phyloP scores from a whole-genome alignment of 2,329 filamentous ascomycete species.

The Mollisia scopiformis region DNA sequence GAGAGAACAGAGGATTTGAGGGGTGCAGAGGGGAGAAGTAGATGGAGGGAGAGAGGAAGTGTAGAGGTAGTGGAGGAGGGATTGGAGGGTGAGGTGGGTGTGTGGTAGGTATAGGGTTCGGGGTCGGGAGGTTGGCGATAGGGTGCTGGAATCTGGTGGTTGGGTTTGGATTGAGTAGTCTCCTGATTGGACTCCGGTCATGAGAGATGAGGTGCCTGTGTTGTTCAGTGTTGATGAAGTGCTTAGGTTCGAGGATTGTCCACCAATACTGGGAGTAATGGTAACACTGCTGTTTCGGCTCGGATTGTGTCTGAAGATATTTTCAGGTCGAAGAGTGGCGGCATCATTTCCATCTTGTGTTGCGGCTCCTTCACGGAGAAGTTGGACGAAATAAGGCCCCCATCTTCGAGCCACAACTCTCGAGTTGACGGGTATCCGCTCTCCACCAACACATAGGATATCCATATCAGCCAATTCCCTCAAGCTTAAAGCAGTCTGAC shows the following conservation, averaged over 20 bases:
- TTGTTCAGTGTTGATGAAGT: constrained; percentile 49
- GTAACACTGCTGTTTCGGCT: constrained; percentile 82
- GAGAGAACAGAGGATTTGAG: constrained; percentile 93
- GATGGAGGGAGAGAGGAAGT: constrained; percentile 83
- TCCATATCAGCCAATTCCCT: constrained; percentile 97
- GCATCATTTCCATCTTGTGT: constrained; percentile 75
- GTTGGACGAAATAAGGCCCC: constrained; percentile 94
- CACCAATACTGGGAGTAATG: constrained; percentile 72
- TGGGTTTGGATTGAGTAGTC: constrained; percentile 22
- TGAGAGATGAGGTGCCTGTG: constrained; percentile 21
- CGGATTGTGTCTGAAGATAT: constrained; percentile 55
- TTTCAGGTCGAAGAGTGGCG: constrained; percentile 70
- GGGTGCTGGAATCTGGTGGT: constrained; percentile 25
- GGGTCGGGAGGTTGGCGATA: constrained; percentile 59
- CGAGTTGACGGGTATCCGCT: constrained; percentile 92
- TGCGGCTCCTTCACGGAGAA: constrained; percentile 76
- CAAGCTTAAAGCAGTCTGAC: constrained; percentile 76
- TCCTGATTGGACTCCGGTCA: constrained; percentile 8
- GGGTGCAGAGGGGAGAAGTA: constrained; percentile 80
- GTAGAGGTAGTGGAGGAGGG: constrained; percentile 91
- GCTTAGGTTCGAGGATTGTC: constrained; percentile 47
- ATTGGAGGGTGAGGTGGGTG: constrained; percentile 85
- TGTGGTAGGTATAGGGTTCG: constrained; percentile 92
- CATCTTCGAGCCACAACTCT: constrained; percentile 84
- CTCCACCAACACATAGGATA: constrained; percentile 86